phyloP scores from a whole-genome alignment of 148 eudicot genomes.

The Camellia japonica region DNA sequence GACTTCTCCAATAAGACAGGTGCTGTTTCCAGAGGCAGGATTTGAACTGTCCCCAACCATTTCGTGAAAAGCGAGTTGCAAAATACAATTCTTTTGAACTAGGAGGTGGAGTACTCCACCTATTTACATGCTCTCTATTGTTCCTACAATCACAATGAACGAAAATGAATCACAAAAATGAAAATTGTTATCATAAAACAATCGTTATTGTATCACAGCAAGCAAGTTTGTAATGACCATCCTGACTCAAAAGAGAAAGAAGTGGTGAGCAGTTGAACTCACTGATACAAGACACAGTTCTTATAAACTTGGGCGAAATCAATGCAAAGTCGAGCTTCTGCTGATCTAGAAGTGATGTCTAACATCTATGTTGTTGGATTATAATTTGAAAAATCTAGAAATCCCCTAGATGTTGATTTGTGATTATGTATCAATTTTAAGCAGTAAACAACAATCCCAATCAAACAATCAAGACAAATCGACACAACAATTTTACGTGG shows the following conservation, averaged over 20 bases:
- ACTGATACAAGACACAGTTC: constrained; percentile 48
- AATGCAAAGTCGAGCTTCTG: constrained; percentile 59
- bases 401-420: no score
- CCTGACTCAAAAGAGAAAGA: neutral
- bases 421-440: no score
- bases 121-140: constrained; percentile 48
- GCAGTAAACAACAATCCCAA: no score
- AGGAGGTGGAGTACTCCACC: constrained; percentile 47
- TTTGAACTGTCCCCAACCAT: constrained; percentile 74
- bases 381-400: no score
- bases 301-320: constrained; percentile 63
- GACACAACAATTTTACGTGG: no score
- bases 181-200: no score
- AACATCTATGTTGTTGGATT: constrained; percentile 96
- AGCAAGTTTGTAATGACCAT: neutral
- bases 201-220: no score
- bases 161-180: no score
- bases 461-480: no score
- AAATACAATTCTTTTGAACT: constrained; percentile 60
- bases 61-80: constrained; percentile 50
- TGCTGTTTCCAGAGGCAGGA: constrained; percentile 78
- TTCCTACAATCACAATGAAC: constrained; percentile 29
- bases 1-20: constrained; percentile 85
- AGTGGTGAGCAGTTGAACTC: constrained; percentile 24
- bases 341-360: constrained; percentile 70